Evolutionary conservation across 805 yeast species (phyloP), one percentile per base, ranked within the genome.

Genomic region (Nakazawaea wyomingensis): DNA sequence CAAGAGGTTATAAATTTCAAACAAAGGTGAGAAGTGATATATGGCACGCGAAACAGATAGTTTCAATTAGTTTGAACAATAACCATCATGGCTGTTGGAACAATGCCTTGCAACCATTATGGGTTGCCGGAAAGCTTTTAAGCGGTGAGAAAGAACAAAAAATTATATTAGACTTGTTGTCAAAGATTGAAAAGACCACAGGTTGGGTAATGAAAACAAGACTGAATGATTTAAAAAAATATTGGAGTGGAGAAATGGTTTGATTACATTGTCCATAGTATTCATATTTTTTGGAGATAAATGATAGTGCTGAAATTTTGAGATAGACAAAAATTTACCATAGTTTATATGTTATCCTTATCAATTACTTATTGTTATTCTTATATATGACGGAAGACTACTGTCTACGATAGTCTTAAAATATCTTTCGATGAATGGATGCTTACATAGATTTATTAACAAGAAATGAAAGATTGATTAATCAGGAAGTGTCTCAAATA

Each of bases 221-320:
- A 7, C 48, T 50, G 11, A 34, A 48, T 9, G 55, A 56, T 36
- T 40, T 56, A 11, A 48, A 42, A 13, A 53, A 50, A 13, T 53
- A 53, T 33, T 54, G 60, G 60, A 54, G 42, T 38, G 49, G 30
- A 34, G 37, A 37, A 27, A 46, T 45, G 9, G 65, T 65, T 53
- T 77, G 80, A 14, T 62, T 54, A 41, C 62, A 72, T 41, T 49
- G n/a, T n/a, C n/a, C n/a, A n/a, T n/a, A n/a, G n/a, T n/a, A n/a
- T n/a, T n/a, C n/a, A n/a, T n/a, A n/a, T n/a, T n/a, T n/a, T n/a
- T n/a, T n/a, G n/a, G n/a, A n/a, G n/a, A n/a, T n/a, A n/a, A n/a
- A n/a, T n/a, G n/a, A n/a, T n/a, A n/a, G n/a, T n/a, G n/a, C n/a
- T n/a, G n/a, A n/a, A n/a, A n/a, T n/a, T n/a, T n/a, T n/a, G n/a